Base-by-base conservation (phyloP, 306 rosid genomes). In the Cucurbita pepo region DNA sequence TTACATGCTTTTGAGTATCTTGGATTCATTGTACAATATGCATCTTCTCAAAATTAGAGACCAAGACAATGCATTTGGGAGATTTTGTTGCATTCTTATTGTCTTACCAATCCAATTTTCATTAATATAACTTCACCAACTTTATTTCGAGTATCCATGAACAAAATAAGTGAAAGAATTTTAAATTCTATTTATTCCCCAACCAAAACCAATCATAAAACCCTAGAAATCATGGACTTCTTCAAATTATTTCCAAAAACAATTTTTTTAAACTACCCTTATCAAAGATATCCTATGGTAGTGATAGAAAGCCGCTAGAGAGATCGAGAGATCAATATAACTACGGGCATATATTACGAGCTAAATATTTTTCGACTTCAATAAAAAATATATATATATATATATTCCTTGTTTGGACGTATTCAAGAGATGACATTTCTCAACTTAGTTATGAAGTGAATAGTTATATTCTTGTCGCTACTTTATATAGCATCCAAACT, bases 51-150 rank as follows among this genome's bases (percentile, higher is more conserved):
- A 48, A 45, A 14, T 43, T 69, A 5, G 43, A 22, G 73, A 69
- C 73, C 44, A 48, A 69, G 30, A 48, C 73, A 69, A 69, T 69
- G 73, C 18, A 48, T 50, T 48, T 48, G 73, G 18, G 54, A 14
- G 40, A 13, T 69, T 69, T 69, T 48, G 58, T 69, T 69, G 57
- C 58, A 69, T 69, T 69, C 44, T 69, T 69, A 30, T 69, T 69
- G 58, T 69, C 73, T 69, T 69, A 3, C 56, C 73, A 69, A 69
- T 48, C 54, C 40, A 25, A 69, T 69, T 48, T 69, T 69, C 38
- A 69, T 69, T 48, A 48, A 67, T 48, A 48, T 25, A 48, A 30
- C 57, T 12, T 44, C 72, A 67, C 52, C n/a, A 19, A 45, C 72
- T 21, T 22, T 11, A 47, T 60, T 8, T 56, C 21, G 37, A 44